Evolutionary conservation across 805 yeast genomes (phyloP).

Genomic region (Brettanomyces custersianus): DNA sequence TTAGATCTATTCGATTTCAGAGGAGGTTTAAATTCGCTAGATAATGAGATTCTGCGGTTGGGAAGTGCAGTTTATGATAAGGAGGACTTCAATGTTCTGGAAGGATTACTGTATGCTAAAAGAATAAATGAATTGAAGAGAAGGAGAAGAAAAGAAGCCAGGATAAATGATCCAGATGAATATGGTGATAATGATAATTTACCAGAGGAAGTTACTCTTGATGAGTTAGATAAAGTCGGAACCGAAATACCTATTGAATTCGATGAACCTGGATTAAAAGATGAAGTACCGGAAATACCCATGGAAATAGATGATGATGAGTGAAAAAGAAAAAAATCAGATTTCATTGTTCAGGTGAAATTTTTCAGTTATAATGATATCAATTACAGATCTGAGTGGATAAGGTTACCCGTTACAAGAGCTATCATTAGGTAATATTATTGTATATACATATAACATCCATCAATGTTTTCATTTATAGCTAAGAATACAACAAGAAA

Average conservation of each 20-base stretch:
- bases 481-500: no score
- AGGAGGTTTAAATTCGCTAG: conserved; percentile 2
- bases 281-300: conserved; percentile 9
- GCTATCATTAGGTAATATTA: not conserved
- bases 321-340: not conserved
- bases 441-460: not conserved
- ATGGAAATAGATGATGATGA: conserved; percentile 15
- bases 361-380: not conserved
- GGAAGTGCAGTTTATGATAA: conserved; percentile 9
- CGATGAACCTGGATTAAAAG: not conserved
- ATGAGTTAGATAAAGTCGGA: conserved; percentile 2
- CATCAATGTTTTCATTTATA: no score
- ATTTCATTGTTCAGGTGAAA: not conserved
- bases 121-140: conserved; percentile 1
- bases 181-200: conserved; percentile 4
- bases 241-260: not conserved
- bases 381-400: not conserved
- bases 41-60: conserved; percentile 5
- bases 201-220: conserved; percentile 3
- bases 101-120: conserved; percentile 7
- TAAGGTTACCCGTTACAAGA: not conserved
- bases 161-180: conserved; percentile 1
- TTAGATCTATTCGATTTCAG: conserved; percentile 11
- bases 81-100: conserved; percentile 7
- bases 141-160: conserved; percentile 5